phyloP scores from a whole-genome alignment of 345 rosid genomes.

The Gossypioides kirkii region DNA sequence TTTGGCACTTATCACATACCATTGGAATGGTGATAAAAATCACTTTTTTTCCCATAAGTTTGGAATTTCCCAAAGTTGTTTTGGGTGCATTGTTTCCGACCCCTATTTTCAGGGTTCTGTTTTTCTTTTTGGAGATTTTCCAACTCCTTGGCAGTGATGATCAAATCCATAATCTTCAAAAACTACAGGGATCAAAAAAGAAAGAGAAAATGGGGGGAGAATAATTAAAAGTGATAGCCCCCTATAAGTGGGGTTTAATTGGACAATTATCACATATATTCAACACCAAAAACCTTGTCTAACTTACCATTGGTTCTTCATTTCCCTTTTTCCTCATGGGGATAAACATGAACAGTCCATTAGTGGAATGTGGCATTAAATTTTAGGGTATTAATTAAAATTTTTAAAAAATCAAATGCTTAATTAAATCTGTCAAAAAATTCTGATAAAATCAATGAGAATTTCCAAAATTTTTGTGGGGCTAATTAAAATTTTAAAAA shows the following conservation, averaged over 20 bases:
- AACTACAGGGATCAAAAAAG: background rate
- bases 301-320: background rate
- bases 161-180: background rate
- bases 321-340: background rate
- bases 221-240: constrained; percentile 29
- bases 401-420: no score
- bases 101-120: background rate
- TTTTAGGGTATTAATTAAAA: no score
- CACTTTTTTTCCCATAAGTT: background rate
- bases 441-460: no score
- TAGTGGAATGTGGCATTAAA: no score
- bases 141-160: background rate
- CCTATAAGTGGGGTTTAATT: constrained; percentile 29
- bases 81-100: background rate
- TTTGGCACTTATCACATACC: no score
- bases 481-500: no score
- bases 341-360: background rate
- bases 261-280: constrained; percentile 26
- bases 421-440: no score
- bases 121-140: background rate
- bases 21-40: no score
- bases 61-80: background rate
- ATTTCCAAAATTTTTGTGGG: no score
- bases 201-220: background rate
- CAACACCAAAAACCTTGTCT: constrained; percentile 24